These are phyloP conservation scores for Pilaira anomala DNA, from an alignment of 192 early-diverging fungal species.

Conservation along the genomic window DNA sequence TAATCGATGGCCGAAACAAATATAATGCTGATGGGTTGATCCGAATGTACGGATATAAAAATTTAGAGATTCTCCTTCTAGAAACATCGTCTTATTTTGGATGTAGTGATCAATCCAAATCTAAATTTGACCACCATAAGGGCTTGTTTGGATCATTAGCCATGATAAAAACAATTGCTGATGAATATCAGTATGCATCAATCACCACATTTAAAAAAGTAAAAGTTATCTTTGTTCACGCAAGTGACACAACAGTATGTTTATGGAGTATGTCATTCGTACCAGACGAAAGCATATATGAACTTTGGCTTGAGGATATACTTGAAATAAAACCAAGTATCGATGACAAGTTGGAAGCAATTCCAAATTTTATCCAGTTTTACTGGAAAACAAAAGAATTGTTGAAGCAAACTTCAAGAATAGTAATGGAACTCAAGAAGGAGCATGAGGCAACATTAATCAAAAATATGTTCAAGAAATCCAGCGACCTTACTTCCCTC, in stretches of 20 bases:
- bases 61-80: background rate
- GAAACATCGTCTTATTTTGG: background rate
- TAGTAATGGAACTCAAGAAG: background rate
- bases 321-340: conserved; percentile 1
- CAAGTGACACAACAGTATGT: background rate
- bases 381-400: conserved; percentile 3
- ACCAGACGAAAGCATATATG: background rate
- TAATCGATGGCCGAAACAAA: background rate
- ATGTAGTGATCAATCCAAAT: background rate
- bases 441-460: background rate
- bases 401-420: background rate
- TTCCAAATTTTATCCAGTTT: background rate
- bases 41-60: background rate
- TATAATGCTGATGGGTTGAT: conserved; percentile 2
- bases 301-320: conserved; percentile 1
- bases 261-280: background rate
- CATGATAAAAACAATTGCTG: conserved; percentile 11
- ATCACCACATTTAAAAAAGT: background rate
- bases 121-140: conserved; percentile 8
- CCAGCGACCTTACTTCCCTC: background rate
- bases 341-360: conserved; percentile 1
- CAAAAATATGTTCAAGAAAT: background rate
- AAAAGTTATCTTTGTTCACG: background rate
- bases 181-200: background rate
- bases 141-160: conserved; percentile 1